Evolutionary conservation across 2,329 filamentous ascomycete genomes (phyloP).

Genomic region (Ascochyta fabae): DNA sequence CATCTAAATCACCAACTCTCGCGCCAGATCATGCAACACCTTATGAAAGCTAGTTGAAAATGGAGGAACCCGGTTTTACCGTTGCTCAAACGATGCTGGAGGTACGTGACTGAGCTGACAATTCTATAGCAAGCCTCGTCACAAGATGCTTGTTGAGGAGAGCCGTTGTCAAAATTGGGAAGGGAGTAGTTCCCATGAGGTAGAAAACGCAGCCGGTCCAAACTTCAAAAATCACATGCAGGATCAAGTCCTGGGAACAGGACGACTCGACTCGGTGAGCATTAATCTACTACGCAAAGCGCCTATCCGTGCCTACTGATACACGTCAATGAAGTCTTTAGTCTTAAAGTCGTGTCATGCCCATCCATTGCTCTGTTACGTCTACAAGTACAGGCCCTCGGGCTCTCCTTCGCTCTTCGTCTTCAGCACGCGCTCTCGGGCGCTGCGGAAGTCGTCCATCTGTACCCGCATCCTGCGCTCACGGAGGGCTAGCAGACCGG

Average conservation of each 20-base stretch:
- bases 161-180: too few species aligned
- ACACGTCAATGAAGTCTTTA: slow-evolving; percentile 21
- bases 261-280: not conserved
- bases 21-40: too few species aligned
- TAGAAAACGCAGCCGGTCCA: not conserved
- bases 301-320: slow-evolving; percentile 22
- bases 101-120: too few species aligned
- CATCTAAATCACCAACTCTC: too few species aligned
- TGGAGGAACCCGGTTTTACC: too few species aligned
- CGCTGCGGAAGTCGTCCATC: slow-evolving; percentile 96
- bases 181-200: too few species aligned
- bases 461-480: slow-evolving; percentile 98
- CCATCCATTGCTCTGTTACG: not conserved
- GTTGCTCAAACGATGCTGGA: too few species aligned
- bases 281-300: slow-evolving; percentile 5
- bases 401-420: slow-evolving; percentile 99
- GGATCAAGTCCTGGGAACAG: not conserved
- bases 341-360: slow-evolving; percentile 10
- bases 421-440: slow-evolving; percentile 92
- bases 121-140: too few species aligned
- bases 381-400: slow-evolving; percentile 96
- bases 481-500: slow-evolving; percentile 89
- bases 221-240: not conserved
- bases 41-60: too few species aligned
- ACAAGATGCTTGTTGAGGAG: too few species aligned